phyloP scores from a whole-genome alignment of 305 asterid species.

The Petunia hybrid region DNA sequence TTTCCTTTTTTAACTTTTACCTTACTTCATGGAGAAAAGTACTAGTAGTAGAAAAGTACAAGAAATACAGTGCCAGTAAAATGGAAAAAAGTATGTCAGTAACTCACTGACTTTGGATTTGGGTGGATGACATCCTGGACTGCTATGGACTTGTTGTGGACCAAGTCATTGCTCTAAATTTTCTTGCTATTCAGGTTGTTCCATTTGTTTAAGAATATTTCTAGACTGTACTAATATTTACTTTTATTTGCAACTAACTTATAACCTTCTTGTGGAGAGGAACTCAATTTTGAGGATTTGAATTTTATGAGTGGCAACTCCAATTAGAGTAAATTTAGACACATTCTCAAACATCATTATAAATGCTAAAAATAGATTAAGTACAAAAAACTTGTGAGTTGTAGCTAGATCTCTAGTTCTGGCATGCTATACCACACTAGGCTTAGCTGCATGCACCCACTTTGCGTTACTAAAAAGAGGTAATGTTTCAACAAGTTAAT shows the following conservation, averaged over 20 bases:
- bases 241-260: no score
- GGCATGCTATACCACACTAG: background rate
- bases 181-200: background rate
- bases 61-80: background rate
- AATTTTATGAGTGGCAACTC: no score
- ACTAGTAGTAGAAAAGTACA: background rate
- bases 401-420: background rate
- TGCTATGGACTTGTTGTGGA: background rate
- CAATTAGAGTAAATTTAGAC: background rate
- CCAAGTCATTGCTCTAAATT: background rate
- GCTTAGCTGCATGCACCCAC: slow-evolving; percentile 24
- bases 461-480: background rate
- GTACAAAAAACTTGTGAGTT: background rate
- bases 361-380: background rate
- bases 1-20: background rate
- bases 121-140: slow-evolving; percentile 33
- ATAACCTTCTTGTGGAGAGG: no score
- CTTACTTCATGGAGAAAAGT: slow-evolving; percentile 24
- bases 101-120: slow-evolving; percentile 28
- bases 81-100: slow-evolving; percentile 18
- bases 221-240: background rate
- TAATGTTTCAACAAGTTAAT: background rate
- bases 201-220: background rate
- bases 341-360: background rate
- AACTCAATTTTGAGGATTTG: no score